phyloP scores from a whole-genome alignment of 192 early-diverging fungal genomes.

The Mortierella alpina region DNA sequence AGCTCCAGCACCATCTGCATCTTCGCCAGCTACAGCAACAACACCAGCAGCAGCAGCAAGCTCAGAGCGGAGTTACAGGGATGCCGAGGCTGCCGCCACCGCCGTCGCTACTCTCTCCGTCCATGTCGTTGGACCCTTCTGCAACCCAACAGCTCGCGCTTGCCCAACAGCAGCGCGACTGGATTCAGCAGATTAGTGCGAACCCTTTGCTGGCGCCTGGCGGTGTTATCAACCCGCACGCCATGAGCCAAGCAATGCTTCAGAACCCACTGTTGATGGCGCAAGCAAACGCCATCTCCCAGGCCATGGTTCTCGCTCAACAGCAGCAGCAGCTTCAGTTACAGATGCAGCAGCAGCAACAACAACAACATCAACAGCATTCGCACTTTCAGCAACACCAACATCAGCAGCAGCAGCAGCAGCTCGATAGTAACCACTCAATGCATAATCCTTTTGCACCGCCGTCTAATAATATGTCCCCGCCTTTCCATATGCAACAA shows the following conservation, averaged over 20 bases:
- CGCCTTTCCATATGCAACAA: slow-evolving; percentile 12
- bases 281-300: slow-evolving; percentile 48
- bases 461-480: slow-evolving; percentile 13
- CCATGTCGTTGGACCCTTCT: slow-evolving; percentile 8
- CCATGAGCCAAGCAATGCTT: slow-evolving; percentile 48
- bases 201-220: slow-evolving; percentile 33
- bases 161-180: slow-evolving; percentile 35
- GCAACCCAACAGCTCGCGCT: slow-evolving; percentile 20
- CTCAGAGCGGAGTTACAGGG: slow-evolving; percentile 3
- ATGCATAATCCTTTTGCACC: slow-evolving; percentile 1
- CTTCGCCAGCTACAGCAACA: slow-evolving; percentile 50
- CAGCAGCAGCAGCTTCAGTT: slow-evolving; percentile 27
- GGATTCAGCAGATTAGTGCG: slow-evolving; percentile 30
- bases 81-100: not conserved
- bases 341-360: slow-evolving; percentile 27
- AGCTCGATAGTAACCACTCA: slow-evolving; percentile 7
- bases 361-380: slow-evolving; percentile 36
- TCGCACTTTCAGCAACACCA: slow-evolving; percentile 23
- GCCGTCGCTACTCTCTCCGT: not conserved
- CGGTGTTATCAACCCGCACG: slow-evolving; percentile 36
- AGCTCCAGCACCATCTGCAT: slow-evolving; percentile 46
- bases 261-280: slow-evolving; percentile 50
- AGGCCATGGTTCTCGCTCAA: slow-evolving; percentile 37
- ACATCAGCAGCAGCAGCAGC: slow-evolving; percentile 32
- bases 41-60: slow-evolving; percentile 37